Conservation (phyloP, 139 green algal genomes). For the Haematococcus sp. region DNA sequence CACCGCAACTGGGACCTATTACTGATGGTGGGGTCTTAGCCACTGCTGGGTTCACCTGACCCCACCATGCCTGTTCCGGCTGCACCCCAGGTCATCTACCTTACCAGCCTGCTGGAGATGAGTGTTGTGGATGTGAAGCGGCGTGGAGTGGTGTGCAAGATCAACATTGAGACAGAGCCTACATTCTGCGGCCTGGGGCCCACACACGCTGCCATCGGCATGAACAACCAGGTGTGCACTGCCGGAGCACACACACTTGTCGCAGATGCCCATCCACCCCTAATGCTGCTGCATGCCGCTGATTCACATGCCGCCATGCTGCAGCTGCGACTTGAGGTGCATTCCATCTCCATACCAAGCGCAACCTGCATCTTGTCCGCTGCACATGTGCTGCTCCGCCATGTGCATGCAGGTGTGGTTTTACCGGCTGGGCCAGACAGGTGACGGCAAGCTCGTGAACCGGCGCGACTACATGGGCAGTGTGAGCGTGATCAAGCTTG, state of each 20-base stretch:
- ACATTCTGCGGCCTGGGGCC: slow-evolving; percentile 66
- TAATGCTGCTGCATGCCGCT: background rate
- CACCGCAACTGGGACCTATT: no score
- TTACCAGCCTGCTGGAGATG: slow-evolving; percentile 70
- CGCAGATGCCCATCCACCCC: no score
- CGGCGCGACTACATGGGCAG: slow-evolving; percentile 63
- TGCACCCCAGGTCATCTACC: slow-evolving; percentile 38
- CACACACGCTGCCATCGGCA: slow-evolving; percentile 60
- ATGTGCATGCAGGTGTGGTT: slow-evolving; percentile 65
- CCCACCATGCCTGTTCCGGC: background rate
- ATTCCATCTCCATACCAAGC: no score
- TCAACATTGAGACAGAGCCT: slow-evolving; percentile 67
- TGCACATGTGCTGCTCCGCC: no score
- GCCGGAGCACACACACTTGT: no score
- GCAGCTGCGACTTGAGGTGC: no score
- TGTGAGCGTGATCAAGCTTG: slow-evolving; percentile 46
- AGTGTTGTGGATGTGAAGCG: slow-evolving; percentile 53
- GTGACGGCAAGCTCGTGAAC: slow-evolving; percentile 34
- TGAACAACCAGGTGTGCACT: slow-evolving; percentile 70
- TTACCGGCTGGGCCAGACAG: slow-evolving; percentile 43
- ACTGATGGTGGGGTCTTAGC: no score
- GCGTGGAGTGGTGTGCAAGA: slow-evolving; percentile 12
- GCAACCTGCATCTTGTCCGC: no score
- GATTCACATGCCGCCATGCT: slow-evolving; percentile 3
- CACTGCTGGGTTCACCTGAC: no score